Evolutionary conservation across 2,329 filamentous ascomycete species (phyloP).

Genomic region (Chaetomiaceae sp.): DNA sequence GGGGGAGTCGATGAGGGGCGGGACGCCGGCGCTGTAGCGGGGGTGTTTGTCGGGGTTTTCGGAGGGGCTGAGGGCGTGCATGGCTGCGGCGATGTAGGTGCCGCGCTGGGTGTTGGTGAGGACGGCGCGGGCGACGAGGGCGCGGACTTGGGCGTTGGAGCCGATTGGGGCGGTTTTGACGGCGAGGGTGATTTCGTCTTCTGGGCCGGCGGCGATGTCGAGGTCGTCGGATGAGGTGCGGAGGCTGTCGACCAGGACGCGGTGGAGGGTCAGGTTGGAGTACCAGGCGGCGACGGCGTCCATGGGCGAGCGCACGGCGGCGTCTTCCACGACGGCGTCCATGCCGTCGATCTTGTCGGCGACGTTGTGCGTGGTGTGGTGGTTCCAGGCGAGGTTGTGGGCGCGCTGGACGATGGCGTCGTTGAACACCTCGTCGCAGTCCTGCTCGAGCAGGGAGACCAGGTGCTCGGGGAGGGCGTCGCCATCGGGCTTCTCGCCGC

Average conservation of each 20-base stretch:
- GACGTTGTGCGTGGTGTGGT: conserved; percentile 64
- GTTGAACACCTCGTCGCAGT: conserved; percentile 77
- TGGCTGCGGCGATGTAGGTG: conserved; percentile 51
- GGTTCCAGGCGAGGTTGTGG: conserved; percentile 86
- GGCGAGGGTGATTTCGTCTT: conserved; percentile 60
- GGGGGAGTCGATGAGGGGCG: conserved; percentile 44
- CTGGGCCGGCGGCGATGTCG: conserved; percentile 37
- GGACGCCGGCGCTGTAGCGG: conserved; percentile 28
- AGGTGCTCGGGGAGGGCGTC: conserved; percentile 74
- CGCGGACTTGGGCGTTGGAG: conserved; percentile 63
- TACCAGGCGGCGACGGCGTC: conserved; percentile 92
- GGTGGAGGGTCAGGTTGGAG: conserved; percentile 69
- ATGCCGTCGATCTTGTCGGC: conserved; percentile 63
- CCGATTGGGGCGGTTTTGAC: conserved; percentile 70
- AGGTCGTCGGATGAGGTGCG: conserved; percentile 43
- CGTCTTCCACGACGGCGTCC: conserved; percentile 79
- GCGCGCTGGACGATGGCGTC: conserved; percentile 75
- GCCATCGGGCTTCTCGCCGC: conserved; percentile 38
- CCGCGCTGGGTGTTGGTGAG: conserved; percentile 51
- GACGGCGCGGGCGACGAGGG: conserved; percentile 55
- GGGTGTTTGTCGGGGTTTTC: conserved; percentile 33
- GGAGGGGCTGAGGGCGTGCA: conserved; percentile 46
- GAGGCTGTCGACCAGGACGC: conserved; percentile 61
- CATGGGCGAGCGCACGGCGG: conserved; percentile 76
- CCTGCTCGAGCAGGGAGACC: conserved; percentile 66